Conservation (phyloP, 2,329 filamentous ascomycete species). For the Fusarium pilosicola region DNA sequence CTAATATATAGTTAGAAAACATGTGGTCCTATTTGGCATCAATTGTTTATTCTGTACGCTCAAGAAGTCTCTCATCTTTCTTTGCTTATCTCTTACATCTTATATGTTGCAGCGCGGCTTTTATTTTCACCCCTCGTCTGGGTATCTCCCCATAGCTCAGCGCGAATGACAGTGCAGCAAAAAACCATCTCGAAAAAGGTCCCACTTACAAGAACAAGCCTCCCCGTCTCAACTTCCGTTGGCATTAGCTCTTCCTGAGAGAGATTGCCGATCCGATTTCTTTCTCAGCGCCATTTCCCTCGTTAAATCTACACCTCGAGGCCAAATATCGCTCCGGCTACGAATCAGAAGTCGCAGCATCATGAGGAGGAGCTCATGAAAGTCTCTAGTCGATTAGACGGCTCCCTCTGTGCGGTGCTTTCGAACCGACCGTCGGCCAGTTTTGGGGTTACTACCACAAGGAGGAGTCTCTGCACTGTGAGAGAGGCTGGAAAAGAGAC, state of each 20-base stretch:
- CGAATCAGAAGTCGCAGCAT: slow-evolving; percentile 41
- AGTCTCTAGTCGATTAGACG: slow-evolving; percentile 67
- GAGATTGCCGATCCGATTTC: slow-evolving; percentile 33
- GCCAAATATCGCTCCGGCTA: slow-evolving; percentile 16
- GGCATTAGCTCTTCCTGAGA: slow-evolving; percentile 34
- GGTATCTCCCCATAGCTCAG: slow-evolving; percentile 33
- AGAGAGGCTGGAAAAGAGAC: slow-evolving; percentile 30
- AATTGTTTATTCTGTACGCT: rapidly evolving
- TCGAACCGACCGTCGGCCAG: slow-evolving; percentile 55
- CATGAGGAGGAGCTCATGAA: slow-evolving; percentile 70
- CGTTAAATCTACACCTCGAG: not conserved
- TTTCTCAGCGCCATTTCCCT: slow-evolving; percentile 17
- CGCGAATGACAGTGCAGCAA: slow-evolving; percentile 35
- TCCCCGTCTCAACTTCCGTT: slow-evolving; percentile 31
- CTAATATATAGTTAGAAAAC: rapidly evolving
- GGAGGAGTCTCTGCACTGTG: slow-evolving; percentile 41
- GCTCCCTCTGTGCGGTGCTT: slow-evolving; percentile 67
- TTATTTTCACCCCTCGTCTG: slow-evolving; percentile 2
- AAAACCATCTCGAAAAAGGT: slow-evolving; percentile 39
- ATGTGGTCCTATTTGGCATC: rapidly evolving
- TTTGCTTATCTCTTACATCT: not conserved
- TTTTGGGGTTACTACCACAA: slow-evolving; percentile 39
- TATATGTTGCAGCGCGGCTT: not conserved
- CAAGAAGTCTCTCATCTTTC: rapidly evolving
- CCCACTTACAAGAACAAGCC: slow-evolving; percentile 36